A percentile compares a stretch with the other conserved stretches of the same genome.
These are phyloP conservation scores for Fistulinella prunicolor DNA, from an alignment of 768 basidiomycete species.

Conservation along the genomic window DNA sequence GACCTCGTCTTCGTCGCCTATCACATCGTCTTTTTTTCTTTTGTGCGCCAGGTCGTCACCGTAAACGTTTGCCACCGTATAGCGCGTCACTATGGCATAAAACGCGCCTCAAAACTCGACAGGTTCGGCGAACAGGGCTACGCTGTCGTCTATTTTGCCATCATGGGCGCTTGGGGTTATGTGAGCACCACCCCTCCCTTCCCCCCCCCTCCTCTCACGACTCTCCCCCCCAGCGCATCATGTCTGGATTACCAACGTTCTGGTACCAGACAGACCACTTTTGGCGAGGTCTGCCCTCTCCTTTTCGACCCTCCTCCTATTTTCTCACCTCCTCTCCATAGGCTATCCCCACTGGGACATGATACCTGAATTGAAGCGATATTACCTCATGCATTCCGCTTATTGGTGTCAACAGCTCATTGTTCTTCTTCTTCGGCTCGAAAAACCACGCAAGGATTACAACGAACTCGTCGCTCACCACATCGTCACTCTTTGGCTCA, in stretches of 20 bases:
- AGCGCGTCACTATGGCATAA: slow-evolving; percentile 70
- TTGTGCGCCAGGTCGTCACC: slow-evolving; percentile 74
- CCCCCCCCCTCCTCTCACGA: neutral
- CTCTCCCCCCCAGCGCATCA: slow-evolving; percentile 59
- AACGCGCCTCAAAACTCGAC: slow-evolving; percentile 60
- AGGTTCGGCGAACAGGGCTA: slow-evolving; percentile 93
- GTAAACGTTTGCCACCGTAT: slow-evolving; percentile 63
- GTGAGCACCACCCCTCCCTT: slow-evolving; percentile 43
- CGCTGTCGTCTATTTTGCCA: slow-evolving; percentile 73
- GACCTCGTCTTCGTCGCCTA: slow-evolving; percentile 82
- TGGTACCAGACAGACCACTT: slow-evolving; percentile 84
- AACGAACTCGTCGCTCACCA: slow-evolving; percentile 87
- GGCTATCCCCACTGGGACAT: slow-evolving; percentile 91
- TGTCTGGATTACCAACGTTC: slow-evolving; percentile 76
- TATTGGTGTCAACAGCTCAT: slow-evolving; percentile 96
- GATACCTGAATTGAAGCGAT: slow-evolving; percentile 79
- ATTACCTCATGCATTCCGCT: slow-evolving; percentile 89
- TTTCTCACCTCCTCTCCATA: slow-evolving; percentile 25
- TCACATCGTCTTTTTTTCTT: slow-evolving; percentile 86
- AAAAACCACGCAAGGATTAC: slow-evolving; percentile 95
- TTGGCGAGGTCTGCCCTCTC: slow-evolving; percentile 63
- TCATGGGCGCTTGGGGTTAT: slow-evolving; percentile 72
- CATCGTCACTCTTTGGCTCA: slow-evolving; percentile 90
- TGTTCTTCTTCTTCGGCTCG: slow-evolving; percentile 77
- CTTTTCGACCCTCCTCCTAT: neutral